Evolutionary conservation across 768 basidiomycete species (phyloP).

Genomic region (Hemileccinum rubropunctum): DNA sequence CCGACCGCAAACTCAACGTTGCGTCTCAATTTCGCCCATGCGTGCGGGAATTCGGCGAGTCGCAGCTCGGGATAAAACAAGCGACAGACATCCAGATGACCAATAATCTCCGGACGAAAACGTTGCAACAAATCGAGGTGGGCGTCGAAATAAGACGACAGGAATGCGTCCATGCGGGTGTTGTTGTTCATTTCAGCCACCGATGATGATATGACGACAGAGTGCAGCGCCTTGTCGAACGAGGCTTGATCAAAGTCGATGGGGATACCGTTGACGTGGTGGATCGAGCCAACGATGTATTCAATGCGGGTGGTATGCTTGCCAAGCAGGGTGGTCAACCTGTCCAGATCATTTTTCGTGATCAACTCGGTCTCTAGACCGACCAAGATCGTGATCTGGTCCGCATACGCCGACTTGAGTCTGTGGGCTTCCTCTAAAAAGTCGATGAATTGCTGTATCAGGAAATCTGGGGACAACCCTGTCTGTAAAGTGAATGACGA

Average conservation of each 20-base stretch:
- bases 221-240: conserved; percentile 58
- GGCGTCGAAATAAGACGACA: conserved; percentile 78
- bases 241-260: conserved; percentile 88
- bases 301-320: conserved; percentile 56
- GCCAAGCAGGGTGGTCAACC: conserved; percentile 52
- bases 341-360: conserved; percentile 59
- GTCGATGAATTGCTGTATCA: conserved; percentile 62
- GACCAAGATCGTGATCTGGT: conserved; percentile 73
- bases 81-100: conserved; percentile 91
- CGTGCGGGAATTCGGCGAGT: conserved; percentile 54
- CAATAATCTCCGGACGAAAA: conserved; percentile 84
- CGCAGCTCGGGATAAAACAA: conserved; percentile 69
- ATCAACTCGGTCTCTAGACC: conserved; percentile 95
- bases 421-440: conserved; percentile 82
- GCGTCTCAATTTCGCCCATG: conserved; percentile 64
- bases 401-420: conserved; percentile 59
- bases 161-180: conserved; percentile 42
- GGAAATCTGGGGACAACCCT: conserved; percentile 46
- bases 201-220: conserved; percentile 15
- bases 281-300: conserved; percentile 90
- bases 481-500: conserved; percentile 43
- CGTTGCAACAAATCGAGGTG: conserved; percentile 70
- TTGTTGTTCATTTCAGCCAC: conserved; percentile 21
- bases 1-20: conserved; percentile 69
- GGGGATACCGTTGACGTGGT: conserved; percentile 83